Base-by-base conservation (phyloP, 306 rosid species). In the Clitoria ternatea region DNA sequence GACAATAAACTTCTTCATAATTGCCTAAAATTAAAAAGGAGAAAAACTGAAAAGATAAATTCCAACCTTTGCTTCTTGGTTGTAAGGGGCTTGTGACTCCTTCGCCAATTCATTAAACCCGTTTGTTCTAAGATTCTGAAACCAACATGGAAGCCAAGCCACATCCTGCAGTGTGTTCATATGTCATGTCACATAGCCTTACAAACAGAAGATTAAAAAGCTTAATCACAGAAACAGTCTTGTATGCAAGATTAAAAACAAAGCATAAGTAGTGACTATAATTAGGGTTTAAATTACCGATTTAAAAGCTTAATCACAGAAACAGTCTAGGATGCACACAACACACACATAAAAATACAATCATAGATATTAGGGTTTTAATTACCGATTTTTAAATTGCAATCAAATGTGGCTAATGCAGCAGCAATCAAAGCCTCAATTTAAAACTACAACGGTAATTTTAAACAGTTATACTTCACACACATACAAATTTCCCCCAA, bases 71-170 rank as follows among this genome's bases (percentile, higher is more conserved):
- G 70, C 49, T 56, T 45, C 70, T 50, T 65, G 72, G 78, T 66
- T 67, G 18, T 59, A 55, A 66, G 67, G 52, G 14, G 48, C 47
- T 49, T 80, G 84, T 66, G 86, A 70, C 27, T 80, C 80, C 48
- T 76, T 74, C 19, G 20, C 47, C 50, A 59, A 48, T 36, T 76
- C 89, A 81, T 48, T 57, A 35, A 78, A 81, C 55, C 75, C 83
- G 39, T 79, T 80, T 24, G 79, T 54, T 77, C 81, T 83, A 77
- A 79, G 73, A 66, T 83, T 85, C 85, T 92, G 98, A 85, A 88
- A 84, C 96, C 98, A 92, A 72, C 74, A 66, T 33, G 98, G 97
- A 73, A 86, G 79, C 98, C 96, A 92, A 70, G 88, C 97, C 55
- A 74, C 77, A 75, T 90, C 97, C 98, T 90, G 79, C 32, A 52